phyloP scores from a whole-genome alignment of 768 basidiomycete species.

The Lepiota brunneoincarnata region DNA sequence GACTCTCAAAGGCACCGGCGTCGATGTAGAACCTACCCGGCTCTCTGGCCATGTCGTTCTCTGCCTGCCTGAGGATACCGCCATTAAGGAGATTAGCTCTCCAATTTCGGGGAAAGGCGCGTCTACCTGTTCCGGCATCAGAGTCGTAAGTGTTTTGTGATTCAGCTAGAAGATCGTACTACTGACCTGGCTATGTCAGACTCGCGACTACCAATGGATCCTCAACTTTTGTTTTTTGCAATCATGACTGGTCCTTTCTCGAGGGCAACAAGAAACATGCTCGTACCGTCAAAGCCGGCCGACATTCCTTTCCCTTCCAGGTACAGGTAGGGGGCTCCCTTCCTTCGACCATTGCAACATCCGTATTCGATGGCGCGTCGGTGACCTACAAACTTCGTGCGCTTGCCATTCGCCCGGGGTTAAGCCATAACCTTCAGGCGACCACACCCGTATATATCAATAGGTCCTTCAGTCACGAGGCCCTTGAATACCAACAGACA shows the following conservation, averaged over 20 bases:
- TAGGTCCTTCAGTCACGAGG: slow-evolving; percentile 74
- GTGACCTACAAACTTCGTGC: slow-evolving; percentile 91
- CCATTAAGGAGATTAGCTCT: slow-evolving; percentile 84
- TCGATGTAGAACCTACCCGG: slow-evolving; percentile 77
- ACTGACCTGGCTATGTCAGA: slow-evolving; percentile 22
- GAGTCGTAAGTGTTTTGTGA: slow-evolving; percentile 53
- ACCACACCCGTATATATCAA: slow-evolving; percentile 61
- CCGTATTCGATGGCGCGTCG: slow-evolving; percentile 53
- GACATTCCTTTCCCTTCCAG: slow-evolving; percentile 90
- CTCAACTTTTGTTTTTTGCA: slow-evolving; percentile 60
- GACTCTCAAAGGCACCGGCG: slow-evolving; percentile 73
- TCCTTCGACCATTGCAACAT: slow-evolving; percentile 71
- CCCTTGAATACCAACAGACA: slow-evolving; percentile 94
- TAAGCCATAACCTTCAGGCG: slow-evolving; percentile 55
- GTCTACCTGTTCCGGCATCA: slow-evolving; percentile 52
- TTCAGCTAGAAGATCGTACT: slow-evolving; percentile 10
- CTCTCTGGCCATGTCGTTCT: slow-evolving; percentile 83
- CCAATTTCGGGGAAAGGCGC: slow-evolving; percentile 80
- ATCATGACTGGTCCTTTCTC: slow-evolving; percentile 92
- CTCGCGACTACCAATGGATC: slow-evolving; percentile 39
- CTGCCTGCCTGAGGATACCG: slow-evolving; percentile 76
- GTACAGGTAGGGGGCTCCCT: slow-evolving; percentile 82
- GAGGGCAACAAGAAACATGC: slow-evolving; percentile 74
- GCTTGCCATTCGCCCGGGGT: slow-evolving; percentile 70
- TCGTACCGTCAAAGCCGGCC: slow-evolving; percentile 95